phyloP scores from a whole-genome alignment of 306 rosid species.

The Quillaja saponaria region DNA sequence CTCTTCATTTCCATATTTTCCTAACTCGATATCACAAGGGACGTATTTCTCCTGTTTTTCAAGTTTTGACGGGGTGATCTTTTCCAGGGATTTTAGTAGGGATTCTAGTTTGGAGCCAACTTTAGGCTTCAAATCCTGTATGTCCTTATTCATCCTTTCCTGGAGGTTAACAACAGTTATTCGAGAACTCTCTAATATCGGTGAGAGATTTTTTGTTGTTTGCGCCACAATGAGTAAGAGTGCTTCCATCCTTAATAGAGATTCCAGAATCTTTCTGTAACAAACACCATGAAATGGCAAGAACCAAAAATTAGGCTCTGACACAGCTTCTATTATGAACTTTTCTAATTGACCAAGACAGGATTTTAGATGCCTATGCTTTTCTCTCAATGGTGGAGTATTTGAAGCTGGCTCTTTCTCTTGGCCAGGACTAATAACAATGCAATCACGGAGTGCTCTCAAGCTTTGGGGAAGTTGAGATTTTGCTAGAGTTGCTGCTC shows the following conservation, averaged over 20 bases:
- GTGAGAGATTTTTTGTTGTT: constrained; percentile 45
- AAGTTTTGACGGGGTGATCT: constrained; percentile 31
- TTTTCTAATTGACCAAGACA: constrained; percentile 38
- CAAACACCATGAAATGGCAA: constrained; percentile 53
- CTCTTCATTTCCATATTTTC: constrained; percentile 40
- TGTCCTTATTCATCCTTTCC: constrained; percentile 38
- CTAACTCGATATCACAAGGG: constrained; percentile 44
- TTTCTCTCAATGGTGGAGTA: constrained; percentile 37
- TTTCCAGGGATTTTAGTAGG: constrained; percentile 39
- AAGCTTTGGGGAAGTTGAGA: constrained; percentile 53
- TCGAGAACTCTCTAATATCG: constrained; percentile 27
- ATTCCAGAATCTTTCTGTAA: constrained; percentile 51
- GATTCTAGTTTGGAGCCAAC: constrained; percentile 35
- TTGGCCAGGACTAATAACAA: constrained; percentile 26
- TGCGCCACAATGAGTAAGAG: constrained; percentile 37
- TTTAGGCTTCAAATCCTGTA: constrained; percentile 43
- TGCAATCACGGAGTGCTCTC: constrained; percentile 47
- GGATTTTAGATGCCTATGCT: constrained; percentile 46
- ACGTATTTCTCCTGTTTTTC: constrained; percentile 35
- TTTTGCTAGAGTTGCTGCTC: constrained; percentile 73
- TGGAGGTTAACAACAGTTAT: constrained; percentile 26
- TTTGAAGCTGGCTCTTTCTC: constrained; percentile 30
- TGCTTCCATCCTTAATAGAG: constrained; percentile 50
- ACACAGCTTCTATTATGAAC: constrained; percentile 59
- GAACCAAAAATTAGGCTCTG: constrained; percentile 85